A percentile compares a stretch with the other conserved stretches of the same genome.
Conservation (phyloP, 2,329 filamentous ascomycete genomes). For the Penicillium sp. region DNA sequence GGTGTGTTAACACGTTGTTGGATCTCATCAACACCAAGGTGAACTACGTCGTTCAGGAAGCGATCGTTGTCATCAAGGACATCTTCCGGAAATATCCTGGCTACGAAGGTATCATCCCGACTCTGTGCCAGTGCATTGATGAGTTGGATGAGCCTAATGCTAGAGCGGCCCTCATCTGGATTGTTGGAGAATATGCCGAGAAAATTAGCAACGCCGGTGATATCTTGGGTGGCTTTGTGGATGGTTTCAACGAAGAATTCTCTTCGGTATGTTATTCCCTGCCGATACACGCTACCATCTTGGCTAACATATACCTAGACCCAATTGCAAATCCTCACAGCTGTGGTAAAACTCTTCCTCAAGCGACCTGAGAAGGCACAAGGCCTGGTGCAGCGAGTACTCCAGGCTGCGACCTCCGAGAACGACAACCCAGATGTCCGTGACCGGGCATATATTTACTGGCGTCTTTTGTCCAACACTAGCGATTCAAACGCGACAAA, state of each 20-base stretch:
- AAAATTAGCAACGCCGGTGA: constrained; percentile 99
- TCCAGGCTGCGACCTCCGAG: constrained; percentile 84
- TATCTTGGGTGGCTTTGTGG: constrained; percentile 82
- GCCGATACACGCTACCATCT: not conserved
- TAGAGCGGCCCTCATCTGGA: constrained; percentile 88
- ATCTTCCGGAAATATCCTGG: constrained; percentile 96
- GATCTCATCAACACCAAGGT: constrained; percentile 96
- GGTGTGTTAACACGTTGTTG: constrained; percentile 85
- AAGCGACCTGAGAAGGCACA: constrained; percentile 93
- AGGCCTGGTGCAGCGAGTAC: constrained; percentile 81
- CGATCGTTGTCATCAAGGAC: constrained; percentile 97
- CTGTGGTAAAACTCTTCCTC: constrained; percentile 92
- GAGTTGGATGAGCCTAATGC: constrained; percentile 92
- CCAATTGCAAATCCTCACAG: constrained; percentile 94
- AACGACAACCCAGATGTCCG: constrained; percentile 97
- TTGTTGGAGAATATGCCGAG: constrained; percentile 96
- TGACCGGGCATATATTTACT: constrained; percentile 95
- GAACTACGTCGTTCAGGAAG: constrained; percentile 97
- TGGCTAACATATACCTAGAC: constrained; percentile 51
- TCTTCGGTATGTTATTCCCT: constrained; percentile 59
- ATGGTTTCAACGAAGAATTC: constrained; percentile 91
- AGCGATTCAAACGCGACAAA: constrained; percentile 86
- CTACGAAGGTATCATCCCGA: constrained; percentile 95
- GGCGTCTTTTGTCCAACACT: constrained; percentile 72
- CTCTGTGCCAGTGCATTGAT: constrained; percentile 90